Evolutionary conservation across 108 stramenopile genomes (phyloP).

Genomic region (Discostella pseudostelligera): DNA sequence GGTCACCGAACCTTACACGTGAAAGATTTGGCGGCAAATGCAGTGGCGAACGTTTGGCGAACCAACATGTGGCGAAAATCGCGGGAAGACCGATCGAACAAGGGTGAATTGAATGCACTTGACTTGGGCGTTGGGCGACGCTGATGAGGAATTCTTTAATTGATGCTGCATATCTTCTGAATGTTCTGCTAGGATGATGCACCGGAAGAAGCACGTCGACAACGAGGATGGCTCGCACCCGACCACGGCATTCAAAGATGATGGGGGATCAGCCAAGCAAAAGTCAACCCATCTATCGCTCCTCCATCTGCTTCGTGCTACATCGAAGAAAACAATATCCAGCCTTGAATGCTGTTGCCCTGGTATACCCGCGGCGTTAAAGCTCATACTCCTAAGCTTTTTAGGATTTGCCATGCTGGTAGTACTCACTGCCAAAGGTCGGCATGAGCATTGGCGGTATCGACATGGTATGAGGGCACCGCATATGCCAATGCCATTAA

Average conservation of each 20-base stretch:
- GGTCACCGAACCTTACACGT: too few relatives aligned
- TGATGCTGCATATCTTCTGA: too few relatives aligned
- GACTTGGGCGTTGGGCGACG: too few relatives aligned
- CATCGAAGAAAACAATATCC: neutral
- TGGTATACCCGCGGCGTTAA: constrained; percentile 24
- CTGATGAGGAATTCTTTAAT: too few relatives aligned
- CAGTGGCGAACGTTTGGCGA: too few relatives aligned
- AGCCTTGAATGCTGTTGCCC: constrained; percentile 19
- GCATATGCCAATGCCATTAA: constrained; percentile 26
- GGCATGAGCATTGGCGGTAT: constrained; percentile 14
- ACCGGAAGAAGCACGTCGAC: constrained; percentile 32
- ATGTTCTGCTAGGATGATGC: too few relatives aligned
- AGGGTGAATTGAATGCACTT: too few relatives aligned
- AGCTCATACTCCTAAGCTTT: constrained; percentile 30
- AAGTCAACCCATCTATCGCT: constrained; percentile 18
- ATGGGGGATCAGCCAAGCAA: constrained; percentile 22
- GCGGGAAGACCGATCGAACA: too few relatives aligned
- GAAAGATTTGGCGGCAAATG: too few relatives aligned
- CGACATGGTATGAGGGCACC: constrained; percentile 16
- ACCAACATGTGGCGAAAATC: too few relatives aligned
- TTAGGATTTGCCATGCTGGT: constrained; percentile 35
- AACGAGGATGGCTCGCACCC: constrained; percentile 1
- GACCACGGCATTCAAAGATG: constrained; percentile 8
- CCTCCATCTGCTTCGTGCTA: neutral
- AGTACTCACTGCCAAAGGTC: constrained; percentile 36